Evolutionary conservation across 345 rosid species (phyloP).

Genomic region (Lagerstroemia speciosa): DNA sequence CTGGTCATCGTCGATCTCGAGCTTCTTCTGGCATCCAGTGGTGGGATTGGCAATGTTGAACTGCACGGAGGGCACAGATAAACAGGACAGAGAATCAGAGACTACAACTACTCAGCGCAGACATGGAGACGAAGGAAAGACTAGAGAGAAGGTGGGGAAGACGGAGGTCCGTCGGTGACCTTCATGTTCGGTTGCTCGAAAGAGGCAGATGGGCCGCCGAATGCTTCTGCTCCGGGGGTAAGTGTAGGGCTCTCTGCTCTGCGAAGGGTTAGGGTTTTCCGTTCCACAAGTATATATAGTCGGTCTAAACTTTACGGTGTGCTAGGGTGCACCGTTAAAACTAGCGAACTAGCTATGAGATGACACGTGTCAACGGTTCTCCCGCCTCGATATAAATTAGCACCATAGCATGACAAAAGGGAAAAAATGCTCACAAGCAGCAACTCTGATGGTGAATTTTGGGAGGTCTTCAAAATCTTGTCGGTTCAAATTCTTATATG

Average conservation of each 20-base stretch:
- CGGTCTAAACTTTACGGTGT: too few species aligned
- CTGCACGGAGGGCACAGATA: constrained; percentile 9
- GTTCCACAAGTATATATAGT: too few species aligned
- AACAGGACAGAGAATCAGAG: neutral
- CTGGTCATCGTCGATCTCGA: constrained; percentile 43
- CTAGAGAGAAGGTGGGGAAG: neutral
- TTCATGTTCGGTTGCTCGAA: neutral
- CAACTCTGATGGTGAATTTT: too few species aligned
- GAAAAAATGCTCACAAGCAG: too few species aligned
- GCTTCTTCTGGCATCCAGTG: constrained; percentile 50
- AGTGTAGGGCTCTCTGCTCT: neutral
- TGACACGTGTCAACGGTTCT: too few species aligned
- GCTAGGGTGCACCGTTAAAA: too few species aligned
- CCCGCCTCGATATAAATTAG: too few species aligned
- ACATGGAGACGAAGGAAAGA: too few species aligned
- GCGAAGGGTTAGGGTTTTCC: neutral
- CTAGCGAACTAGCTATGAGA: too few species aligned
- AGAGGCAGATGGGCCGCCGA: neutral
- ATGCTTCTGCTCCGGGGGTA: neutral
- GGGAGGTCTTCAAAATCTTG: too few species aligned
- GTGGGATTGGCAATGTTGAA: constrained; percentile 41
- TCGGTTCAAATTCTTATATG: too few species aligned
- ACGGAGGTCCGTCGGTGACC: neutral
- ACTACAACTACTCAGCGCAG: neutral
- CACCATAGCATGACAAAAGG: too few species aligned